Conservation (phyloP, 768 basidiomycete genomes). For the Tylopilus felleus region DNA sequence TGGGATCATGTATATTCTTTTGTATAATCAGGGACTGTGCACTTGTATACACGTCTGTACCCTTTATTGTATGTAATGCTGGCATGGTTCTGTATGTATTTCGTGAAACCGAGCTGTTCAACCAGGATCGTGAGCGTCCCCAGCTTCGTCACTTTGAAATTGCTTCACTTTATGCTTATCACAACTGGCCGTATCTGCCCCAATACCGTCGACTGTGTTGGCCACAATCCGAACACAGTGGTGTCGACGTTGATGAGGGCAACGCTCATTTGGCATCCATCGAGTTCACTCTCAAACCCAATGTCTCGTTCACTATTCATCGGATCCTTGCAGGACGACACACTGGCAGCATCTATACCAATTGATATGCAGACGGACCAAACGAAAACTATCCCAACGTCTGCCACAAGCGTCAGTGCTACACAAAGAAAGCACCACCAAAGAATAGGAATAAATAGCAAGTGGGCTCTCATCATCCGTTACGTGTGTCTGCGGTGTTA, state of each 20-base stretch:
- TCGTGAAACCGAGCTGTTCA: too few species aligned
- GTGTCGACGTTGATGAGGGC: too few species aligned
- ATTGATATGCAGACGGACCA: background rate
- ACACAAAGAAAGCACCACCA: background rate
- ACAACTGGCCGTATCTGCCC: too few species aligned
- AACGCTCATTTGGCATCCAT: too few species aligned
- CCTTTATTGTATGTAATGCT: constrained; percentile 24
- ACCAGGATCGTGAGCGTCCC: too few species aligned
- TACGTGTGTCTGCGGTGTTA: background rate
- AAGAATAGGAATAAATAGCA: background rate
- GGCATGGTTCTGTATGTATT: background rate
- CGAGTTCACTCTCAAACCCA: too few species aligned
- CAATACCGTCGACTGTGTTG: too few species aligned
- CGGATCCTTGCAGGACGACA: background rate
- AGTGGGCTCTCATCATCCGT: background rate
- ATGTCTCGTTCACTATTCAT: background rate
- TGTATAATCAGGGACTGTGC: constrained; percentile 21
- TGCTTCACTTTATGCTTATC: too few species aligned
- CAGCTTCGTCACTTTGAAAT: too few species aligned
- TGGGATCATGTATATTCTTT: constrained; percentile 32
- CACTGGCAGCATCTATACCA: background rate
- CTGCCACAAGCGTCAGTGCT: background rate
- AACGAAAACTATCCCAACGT: background rate
- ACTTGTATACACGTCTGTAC: constrained; percentile 23
- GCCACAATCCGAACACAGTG: too few species aligned